Percentiles rank a stretch among this genome's conserved stretches.
Conservation (phyloP, 768 basidiomycete genomes). For the Kondoa subrosea region DNA sequence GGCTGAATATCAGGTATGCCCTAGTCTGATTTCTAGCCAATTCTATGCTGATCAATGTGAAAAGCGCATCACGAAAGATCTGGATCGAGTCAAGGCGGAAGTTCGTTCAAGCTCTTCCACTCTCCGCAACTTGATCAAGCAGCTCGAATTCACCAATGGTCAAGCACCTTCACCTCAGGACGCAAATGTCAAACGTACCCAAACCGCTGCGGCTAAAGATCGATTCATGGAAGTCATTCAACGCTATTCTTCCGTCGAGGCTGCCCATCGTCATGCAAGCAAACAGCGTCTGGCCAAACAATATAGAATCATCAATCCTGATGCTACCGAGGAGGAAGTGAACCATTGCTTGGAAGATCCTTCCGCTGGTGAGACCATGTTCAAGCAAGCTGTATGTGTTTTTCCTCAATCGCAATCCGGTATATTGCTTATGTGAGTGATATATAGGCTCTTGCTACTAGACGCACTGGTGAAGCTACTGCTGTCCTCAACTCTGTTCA, state of each 20-base stretch:
- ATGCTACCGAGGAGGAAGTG: constrained; percentile 67
- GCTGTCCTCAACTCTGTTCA: constrained; percentile 71
- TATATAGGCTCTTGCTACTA: constrained; percentile 50
- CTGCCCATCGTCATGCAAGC: constrained; percentile 48
- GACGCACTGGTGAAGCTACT: constrained; percentile 62
- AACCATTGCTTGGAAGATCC: constrained; percentile 53
- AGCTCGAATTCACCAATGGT: constrained; percentile 33
- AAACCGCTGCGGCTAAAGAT: constrained; percentile 35
- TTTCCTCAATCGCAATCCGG: not conserved
- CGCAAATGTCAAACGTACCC: constrained; percentile 26
- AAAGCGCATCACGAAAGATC: constrained; percentile 11
- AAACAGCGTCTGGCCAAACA: constrained; percentile 56
- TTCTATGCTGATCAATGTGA: not conserved
- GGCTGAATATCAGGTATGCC: not conserved
- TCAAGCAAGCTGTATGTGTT: constrained; percentile 17
- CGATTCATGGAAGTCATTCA: constrained; percentile 63
- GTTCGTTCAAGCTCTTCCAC: constrained; percentile 31
- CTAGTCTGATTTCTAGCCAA: not conserved
- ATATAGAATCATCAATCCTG: constrained; percentile 44
- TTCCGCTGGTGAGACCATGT: constrained; percentile 43
- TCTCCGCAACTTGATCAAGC: constrained; percentile 34
- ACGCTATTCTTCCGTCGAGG: constrained; percentile 59
- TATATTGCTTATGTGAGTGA: not conserved
- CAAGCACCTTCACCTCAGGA: constrained; percentile 29
- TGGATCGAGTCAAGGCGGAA: constrained; percentile 24